Percentiles rank a stretch among this genome's conserved stretches.
These are phyloP conservation scores for Dendrocalamus sinicus DNA, from an alignment of 176 grass and related monocot species.

Conservation along the genomic window DNA sequence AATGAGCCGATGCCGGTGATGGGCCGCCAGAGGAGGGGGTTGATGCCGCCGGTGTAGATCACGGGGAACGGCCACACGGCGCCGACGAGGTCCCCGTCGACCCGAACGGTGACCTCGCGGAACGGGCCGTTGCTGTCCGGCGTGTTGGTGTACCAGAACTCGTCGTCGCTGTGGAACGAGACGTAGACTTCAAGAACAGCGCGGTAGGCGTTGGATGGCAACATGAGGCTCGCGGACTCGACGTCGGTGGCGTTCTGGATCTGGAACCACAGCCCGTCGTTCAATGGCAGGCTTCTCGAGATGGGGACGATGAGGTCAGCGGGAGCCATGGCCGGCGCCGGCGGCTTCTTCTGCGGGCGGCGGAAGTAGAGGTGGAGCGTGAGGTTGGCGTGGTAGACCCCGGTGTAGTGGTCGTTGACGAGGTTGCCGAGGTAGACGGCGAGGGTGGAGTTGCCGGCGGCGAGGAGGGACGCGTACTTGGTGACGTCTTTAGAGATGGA, in stretches of 20 bases:
- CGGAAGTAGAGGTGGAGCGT: constrained; percentile 78
- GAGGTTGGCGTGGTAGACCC: constrained; percentile 76
- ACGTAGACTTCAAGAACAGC: constrained; percentile 81
- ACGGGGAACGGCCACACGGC: too few relatives aligned
- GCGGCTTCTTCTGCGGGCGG: constrained; percentile 25
- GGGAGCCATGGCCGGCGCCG: constrained; percentile 38
- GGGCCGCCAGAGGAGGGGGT: too few relatives aligned
- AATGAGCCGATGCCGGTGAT: constrained; percentile 79
- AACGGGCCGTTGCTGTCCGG: constrained; percentile 54
- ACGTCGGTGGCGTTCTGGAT: constrained; percentile 22
- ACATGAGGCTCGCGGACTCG: constrained; percentile 42
- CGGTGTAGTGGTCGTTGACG: constrained; percentile 64
- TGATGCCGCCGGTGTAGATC: too few relatives aligned
- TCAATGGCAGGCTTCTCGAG: constrained; percentile 58
- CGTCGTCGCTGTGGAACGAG: constrained; percentile 64
- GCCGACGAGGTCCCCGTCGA: too few relatives aligned
- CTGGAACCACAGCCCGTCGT: constrained; percentile 75
- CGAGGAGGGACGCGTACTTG: constrained; percentile 75
- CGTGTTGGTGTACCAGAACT: constrained; percentile 80
- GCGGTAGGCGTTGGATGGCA: constrained; percentile 70
- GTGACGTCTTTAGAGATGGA: constrained; percentile 68
- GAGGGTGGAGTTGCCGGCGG: constrained; percentile 57
- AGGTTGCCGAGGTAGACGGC: constrained; percentile 78
- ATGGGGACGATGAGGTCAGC: constrained; percentile 71
- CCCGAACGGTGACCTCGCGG: constrained; percentile 65